Conservation (phyloP, 805 yeast genomes). For the Candida ortonii region DNA sequence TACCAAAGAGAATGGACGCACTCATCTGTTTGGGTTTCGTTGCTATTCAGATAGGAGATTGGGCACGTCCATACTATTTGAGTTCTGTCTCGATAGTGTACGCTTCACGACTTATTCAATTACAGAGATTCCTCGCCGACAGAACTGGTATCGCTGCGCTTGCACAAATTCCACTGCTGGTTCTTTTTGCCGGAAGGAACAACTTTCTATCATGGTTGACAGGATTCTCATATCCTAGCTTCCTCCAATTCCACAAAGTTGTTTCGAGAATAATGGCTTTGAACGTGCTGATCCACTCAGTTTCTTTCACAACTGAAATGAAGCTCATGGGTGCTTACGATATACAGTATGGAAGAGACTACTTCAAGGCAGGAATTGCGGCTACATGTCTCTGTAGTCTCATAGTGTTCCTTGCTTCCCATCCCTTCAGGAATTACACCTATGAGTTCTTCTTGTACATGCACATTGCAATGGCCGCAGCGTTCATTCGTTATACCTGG, state of each 20-base stretch:
- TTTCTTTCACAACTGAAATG: conserved; percentile 36
- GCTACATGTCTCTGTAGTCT: conserved; percentile 43
- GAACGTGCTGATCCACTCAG: conserved; percentile 31
- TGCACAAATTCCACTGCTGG: conserved; percentile 38
- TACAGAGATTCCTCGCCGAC: conserved; percentile 28
- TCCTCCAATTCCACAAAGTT: conserved; percentile 63
- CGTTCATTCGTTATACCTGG: conserved; percentile 55
- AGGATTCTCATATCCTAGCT: conserved; percentile 42
- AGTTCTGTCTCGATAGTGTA: conserved; percentile 21
- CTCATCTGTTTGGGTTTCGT: conserved; percentile 28
- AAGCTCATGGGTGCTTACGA: conserved; percentile 10
- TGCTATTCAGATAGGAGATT: conserved; percentile 25
- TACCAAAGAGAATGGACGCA: conserved; percentile 36
- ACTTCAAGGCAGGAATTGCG: conserved; percentile 34
- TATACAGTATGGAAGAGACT: conserved; percentile 8
- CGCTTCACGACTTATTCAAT: conserved; percentile 34
- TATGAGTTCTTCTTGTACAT: conserved; percentile 62
- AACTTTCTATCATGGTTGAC: conserved; percentile 42
- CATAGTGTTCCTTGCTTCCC: conserved; percentile 48
- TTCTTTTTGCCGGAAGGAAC: conserved; percentile 50
- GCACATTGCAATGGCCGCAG: conserved; percentile 55
- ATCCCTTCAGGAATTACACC: conserved; percentile 45
- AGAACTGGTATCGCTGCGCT: conserved; percentile 42
- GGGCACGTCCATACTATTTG: conserved; percentile 17
- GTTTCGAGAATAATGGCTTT: conserved; percentile 44